Conservation (phyloP, 371 early-diverging fungal species). For the Smittium mucronatum region DNA sequence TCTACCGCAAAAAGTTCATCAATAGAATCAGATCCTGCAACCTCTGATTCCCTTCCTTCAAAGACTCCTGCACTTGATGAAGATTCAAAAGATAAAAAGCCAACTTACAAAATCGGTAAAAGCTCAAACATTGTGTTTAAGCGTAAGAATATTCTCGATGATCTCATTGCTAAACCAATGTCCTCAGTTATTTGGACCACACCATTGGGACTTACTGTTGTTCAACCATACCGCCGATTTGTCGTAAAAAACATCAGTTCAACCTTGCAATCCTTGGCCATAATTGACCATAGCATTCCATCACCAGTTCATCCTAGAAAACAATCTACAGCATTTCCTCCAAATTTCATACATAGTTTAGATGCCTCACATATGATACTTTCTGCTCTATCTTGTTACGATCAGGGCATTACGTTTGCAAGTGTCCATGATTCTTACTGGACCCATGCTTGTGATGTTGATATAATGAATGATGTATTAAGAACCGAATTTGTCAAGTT, state of each 20-base stretch:
- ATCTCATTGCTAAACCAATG: slow-evolving; percentile 46
- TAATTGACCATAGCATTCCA: slow-evolving; percentile 52
- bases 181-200: slow-evolving; percentile 93
- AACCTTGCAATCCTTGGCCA: slow-evolving; percentile 61
- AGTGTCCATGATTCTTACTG: slow-evolving; percentile 97
- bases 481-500: slow-evolving; percentile 82
- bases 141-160: slow-evolving; percentile 29
- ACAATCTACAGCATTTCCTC: slow-evolving; percentile 94
- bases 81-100: slow-evolving; percentile 14
- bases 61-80: background rate
- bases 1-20: background rate
- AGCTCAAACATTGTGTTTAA: slow-evolving; percentile 12
- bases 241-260: slow-evolving; percentile 54
- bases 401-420: slow-evolving; percentile 66
- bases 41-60: background rate
- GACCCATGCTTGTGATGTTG: slow-evolving; percentile 91
- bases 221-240: slow-evolving; percentile 86
- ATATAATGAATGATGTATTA: slow-evolving; percentile 68
- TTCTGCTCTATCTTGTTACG: slow-evolving; percentile 78
- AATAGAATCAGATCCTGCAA: background rate
- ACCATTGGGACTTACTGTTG: slow-evolving; percentile 85
- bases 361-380: slow-evolving; percentile 97
- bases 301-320: slow-evolving; percentile 80
- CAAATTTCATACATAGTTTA: slow-evolving; percentile 94
- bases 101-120: slow-evolving; percentile 4